Evolutionary conservation across 2,329 filamentous ascomycete species (phyloP).

Genomic region (Polytolypa hystricis): DNA sequence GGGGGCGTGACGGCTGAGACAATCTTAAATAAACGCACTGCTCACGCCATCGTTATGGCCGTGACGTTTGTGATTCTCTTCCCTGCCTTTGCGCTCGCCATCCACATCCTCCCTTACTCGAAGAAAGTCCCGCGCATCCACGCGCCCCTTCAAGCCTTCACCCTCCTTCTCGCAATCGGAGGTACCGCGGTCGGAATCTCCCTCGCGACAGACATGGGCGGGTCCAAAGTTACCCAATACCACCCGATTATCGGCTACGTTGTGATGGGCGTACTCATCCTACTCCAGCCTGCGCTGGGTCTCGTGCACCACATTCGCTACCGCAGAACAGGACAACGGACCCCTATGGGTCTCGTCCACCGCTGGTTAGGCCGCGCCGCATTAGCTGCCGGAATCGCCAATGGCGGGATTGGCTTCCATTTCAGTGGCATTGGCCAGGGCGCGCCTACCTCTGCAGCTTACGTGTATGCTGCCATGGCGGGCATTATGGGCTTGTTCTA

Average conservation of each 20-base stretch:
- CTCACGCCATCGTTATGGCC: slow-evolving; percentile 19
- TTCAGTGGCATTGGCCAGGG: slow-evolving; percentile 32
- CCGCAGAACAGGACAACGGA: slow-evolving; percentile 36
- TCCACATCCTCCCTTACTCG: slow-evolving; percentile 9
- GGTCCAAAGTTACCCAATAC: slow-evolving; percentile 28
- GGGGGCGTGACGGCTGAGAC: not conserved
- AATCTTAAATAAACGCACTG: slow-evolving; percentile 8
- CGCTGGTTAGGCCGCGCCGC: slow-evolving; percentile 44
- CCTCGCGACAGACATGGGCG: slow-evolving; percentile 31
- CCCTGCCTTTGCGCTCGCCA: slow-evolving; percentile 15
- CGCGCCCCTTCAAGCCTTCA: slow-evolving; percentile 37
- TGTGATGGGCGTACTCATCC: slow-evolving; percentile 40
- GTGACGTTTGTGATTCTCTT: slow-evolving; percentile 18
- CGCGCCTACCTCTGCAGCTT: slow-evolving; percentile 16
- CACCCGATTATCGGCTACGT: slow-evolving; percentile 47
- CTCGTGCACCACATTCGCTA: slow-evolving; percentile 42
- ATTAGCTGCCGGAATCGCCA: slow-evolving; percentile 44
- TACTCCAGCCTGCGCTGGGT: slow-evolving; percentile 46
- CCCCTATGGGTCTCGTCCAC: slow-evolving; percentile 35
- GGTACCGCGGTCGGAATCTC: slow-evolving; percentile 43
- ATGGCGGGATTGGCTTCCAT: slow-evolving; percentile 45
- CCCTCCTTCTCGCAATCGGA: slow-evolving; percentile 37
- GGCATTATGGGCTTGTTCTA: slow-evolving; percentile 38
- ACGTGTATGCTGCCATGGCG: slow-evolving; percentile 42
- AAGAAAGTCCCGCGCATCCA: slow-evolving; percentile 23